A percentile compares a stretch with the other conserved stretches of the same genome.
Conservation (phyloP, 1,284 basidiomycete species). For the Sporisorium exsertum region DNA sequence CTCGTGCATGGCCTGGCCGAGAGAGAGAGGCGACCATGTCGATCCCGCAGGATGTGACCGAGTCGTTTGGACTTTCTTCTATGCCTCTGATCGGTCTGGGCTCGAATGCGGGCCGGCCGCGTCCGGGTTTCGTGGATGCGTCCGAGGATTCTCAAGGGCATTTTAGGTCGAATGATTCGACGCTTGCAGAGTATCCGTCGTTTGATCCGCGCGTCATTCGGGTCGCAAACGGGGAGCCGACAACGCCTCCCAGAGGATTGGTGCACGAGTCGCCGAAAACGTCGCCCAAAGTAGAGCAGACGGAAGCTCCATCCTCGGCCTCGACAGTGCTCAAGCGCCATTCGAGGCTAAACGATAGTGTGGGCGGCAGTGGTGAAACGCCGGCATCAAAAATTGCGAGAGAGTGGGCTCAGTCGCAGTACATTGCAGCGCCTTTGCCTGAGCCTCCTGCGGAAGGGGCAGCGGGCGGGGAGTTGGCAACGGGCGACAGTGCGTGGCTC, state of each 20-base stretch:
- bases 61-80: slow-evolving; percentile 34
- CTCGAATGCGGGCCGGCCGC: slow-evolving; percentile 5
- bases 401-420: slow-evolving; percentile 46
- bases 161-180: slow-evolving; percentile 13
- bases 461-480: background rate
- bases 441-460: slow-evolving; percentile 8
- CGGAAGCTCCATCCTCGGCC: background rate
- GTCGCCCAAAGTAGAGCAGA: background rate
- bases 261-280: background rate
- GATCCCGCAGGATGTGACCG: slow-evolving; percentile 41
- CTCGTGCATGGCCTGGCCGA: slow-evolving; percentile 5
- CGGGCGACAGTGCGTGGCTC: background rate
- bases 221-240: background rate
- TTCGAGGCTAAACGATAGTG: slow-evolving; percentile 12
- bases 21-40: slow-evolving; percentile 43
- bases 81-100: slow-evolving; percentile 17
- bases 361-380: slow-evolving; percentile 10
- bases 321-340: slow-evolving; percentile 22
- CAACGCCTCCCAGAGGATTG: background rate
- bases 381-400: slow-evolving; percentile 40
- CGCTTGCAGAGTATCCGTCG: slow-evolving; percentile 26
- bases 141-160: slow-evolving; percentile 5
- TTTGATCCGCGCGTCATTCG: slow-evolving; percentile 22
- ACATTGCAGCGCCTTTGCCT: slow-evolving; percentile 15
- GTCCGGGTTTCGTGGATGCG: slow-evolving; percentile 5